A percentile compares a stretch with the other conserved stretches of the same genome.
Evolutionary conservation across 768 basidiomycete species (phyloP).

Genomic region (Boletus reticulatus): DNA sequence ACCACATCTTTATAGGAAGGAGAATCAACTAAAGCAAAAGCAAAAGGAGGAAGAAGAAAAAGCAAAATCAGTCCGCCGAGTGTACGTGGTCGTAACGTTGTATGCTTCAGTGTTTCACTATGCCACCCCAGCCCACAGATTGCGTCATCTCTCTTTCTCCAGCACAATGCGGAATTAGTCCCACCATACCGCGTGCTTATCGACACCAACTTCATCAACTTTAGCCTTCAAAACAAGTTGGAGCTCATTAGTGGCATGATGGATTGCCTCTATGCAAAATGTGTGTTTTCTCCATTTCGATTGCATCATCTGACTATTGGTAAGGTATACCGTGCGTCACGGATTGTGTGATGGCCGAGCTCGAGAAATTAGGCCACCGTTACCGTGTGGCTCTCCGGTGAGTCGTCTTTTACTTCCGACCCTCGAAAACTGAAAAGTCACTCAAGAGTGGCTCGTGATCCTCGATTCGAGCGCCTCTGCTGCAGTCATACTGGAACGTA

Average conservation of each 20-base stretch:
- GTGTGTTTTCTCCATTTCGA: conserved; percentile 41
- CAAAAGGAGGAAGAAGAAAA: conserved; percentile 82
- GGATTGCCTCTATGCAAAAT: conserved; percentile 98
- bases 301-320: conserved; percentile 2
- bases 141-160: conserved; percentile 90
- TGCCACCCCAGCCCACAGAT: conserved; percentile 61
- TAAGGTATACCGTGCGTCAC: conserved; percentile 98
- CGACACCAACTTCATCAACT: conserved; percentile 99
- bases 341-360: conserved; percentile 97
- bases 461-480: conserved; percentile 89
- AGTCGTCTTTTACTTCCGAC: conserved; percentile 25
- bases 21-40: conserved; percentile 87
- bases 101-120: not conserved
- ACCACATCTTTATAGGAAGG: conserved; percentile 60
- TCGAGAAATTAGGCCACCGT: conserved; percentile 95
- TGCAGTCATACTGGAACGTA: conserved; percentile 97
- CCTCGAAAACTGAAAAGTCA: conserved; percentile 6
- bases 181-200: conserved; percentile 97
- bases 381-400: conserved; percentile 94
- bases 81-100: conserved; percentile 51
- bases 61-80: conserved; percentile 69
- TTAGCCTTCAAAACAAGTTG: conserved; percentile 95
- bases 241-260: conserved; percentile 98
- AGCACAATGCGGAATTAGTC: conserved; percentile 92
- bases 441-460: conserved; percentile 91